Conservation (phyloP, 805 yeast species). For the Blastobotrys mokoenaii region DNA sequence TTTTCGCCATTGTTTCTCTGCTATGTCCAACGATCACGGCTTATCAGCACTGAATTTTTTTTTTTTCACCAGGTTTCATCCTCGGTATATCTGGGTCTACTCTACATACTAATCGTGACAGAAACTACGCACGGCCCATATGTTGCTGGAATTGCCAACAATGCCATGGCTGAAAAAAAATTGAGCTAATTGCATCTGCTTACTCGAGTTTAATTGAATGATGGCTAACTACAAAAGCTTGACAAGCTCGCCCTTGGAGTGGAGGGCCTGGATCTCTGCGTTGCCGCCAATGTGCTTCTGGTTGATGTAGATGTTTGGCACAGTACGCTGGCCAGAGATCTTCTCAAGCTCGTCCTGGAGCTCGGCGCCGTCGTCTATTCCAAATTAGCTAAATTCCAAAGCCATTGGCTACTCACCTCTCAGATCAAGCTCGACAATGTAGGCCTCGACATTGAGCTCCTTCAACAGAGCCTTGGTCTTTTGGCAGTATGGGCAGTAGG, state of each 20-base stretch:
- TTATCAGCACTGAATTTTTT: no score
- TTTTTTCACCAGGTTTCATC: no score
- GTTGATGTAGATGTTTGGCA: conserved; percentile 83
- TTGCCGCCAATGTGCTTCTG: conserved; percentile 96
- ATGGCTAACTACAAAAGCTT: conserved; percentile 18
- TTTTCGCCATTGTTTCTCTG: no score
- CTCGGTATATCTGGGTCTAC: no score
- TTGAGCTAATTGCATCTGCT: no score
- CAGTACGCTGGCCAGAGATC: conserved; percentile 86
- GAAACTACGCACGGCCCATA: neutral
- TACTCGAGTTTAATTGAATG: no score
- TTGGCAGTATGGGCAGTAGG: conserved; percentile 55
- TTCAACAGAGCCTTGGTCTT: conserved; percentile 39
- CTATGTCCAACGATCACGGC: no score
- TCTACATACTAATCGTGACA: neutral
- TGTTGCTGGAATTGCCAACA: no score
- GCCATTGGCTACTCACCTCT: conserved; percentile 4
- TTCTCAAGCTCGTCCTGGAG: conserved; percentile 73
- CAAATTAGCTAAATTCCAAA: neutral
- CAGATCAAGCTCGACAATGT: conserved; percentile 45
- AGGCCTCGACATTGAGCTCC: conserved; percentile 31
- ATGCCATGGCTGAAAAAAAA: no score
- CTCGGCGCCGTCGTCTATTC: conserved; percentile 59
- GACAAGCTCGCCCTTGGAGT: conserved; percentile 52
- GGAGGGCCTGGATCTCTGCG: conserved; percentile 73